Conservation (phyloP, 176 grass and related monocot species). For the maize (Zea mays) region Zm-B73-REFERENCE-NAM-5.0 NC_050096.1:305702001-305702500, state of each 20-base stretch:
- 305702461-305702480: too few relatives aligned
- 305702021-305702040: conserved; percentile 76
- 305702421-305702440: too few relatives aligned
- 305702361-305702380: background rate
- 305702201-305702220: background rate
- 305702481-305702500: background rate
- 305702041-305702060: conserved; percentile 79
- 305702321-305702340: background rate
- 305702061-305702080: conserved; percentile 73
- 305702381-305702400: background rate
- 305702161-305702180: conserved; percentile 99
- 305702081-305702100: conserved; percentile 79
- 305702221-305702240: background rate
- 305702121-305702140: conserved; percentile 81
- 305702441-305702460: too few relatives aligned
- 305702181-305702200: conserved; percentile 79
- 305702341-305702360: background rate
- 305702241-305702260: background rate
- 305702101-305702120: conserved; percentile 80
- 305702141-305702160: conserved; percentile 84
- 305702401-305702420: background rate
- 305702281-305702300: background rate
- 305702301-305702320: background rate
- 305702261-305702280: too few relatives aligned
- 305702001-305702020: conserved; percentile 50